These are phyloP conservation scores for Potentilla sterilis DNA, from an alignment of 306 rosid genomes.

Conservation along the genomic window DNA sequence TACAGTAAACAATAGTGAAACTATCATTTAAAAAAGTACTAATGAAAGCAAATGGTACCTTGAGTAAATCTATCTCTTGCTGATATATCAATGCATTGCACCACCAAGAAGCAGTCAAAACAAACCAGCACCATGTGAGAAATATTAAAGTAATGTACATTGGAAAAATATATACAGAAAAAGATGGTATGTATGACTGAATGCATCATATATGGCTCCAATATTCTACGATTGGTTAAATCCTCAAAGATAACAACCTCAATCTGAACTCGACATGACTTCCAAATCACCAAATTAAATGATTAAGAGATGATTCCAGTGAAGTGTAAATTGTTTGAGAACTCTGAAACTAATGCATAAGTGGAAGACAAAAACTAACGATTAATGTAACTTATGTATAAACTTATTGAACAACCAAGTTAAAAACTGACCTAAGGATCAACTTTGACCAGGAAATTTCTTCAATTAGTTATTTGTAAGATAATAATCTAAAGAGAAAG, in stretches of 20 bases:
- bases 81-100: constrained; percentile 41
- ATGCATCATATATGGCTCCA: neutral
- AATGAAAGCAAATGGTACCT: constrained; percentile 51
- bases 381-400: neutral
- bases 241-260: neutral
- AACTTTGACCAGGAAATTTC: constrained; percentile 21
- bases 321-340: neutral
- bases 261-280: neutral
- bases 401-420: neutral
- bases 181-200: neutral
- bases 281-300: neutral
- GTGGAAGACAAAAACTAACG: neutral
- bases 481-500: constrained; percentile 21
- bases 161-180: constrained; percentile 23
- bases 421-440: neutral
- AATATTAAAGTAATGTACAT: constrained; percentile 17
- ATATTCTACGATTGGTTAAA: neutral
- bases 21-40: constrained; percentile 14
- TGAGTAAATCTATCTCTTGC: constrained; percentile 98
- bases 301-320: neutral
- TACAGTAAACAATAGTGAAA: constrained; percentile 10
- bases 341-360: neutral
- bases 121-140: constrained; percentile 42
- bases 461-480: neutral
- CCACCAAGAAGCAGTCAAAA: constrained; percentile 31